Evolutionary conservation across 1,284 basidiomycete genomes (phyloP).

Genomic region (Fomitopsis betulina): DNA sequence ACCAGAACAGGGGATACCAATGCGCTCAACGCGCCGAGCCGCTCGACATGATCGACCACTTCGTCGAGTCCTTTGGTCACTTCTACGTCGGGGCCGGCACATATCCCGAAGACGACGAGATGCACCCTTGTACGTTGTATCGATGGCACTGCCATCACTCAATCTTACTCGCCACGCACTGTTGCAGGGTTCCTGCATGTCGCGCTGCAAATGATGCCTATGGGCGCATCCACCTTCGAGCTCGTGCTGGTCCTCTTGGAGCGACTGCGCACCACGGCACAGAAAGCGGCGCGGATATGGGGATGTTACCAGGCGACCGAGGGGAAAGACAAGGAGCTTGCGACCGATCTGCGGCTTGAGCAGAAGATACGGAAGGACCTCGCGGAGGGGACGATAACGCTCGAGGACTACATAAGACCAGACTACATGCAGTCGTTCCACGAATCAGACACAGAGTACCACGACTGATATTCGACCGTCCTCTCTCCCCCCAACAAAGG

Average conservation of each 20-base stretch:
- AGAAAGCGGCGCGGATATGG: slow-evolving; percentile 23
- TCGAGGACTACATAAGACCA: neutral
- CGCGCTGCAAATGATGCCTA: slow-evolving; percentile 10
- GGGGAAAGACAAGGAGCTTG: neutral
- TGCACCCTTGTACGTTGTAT: slow-evolving; percentile 11
- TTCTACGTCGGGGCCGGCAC: slow-evolving; percentile 25
- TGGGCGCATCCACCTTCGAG: slow-evolving; percentile 6
- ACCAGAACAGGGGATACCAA: slow-evolving; percentile 17
- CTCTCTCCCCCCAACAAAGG: no score
- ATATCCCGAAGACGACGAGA: slow-evolving; percentile 32
- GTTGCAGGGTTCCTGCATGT: slow-evolving; percentile 13
- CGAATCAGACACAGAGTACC: neutral
- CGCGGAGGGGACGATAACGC: slow-evolving; percentile 1
- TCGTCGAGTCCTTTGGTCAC: slow-evolving; percentile 15
- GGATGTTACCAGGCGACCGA: slow-evolving; percentile 13
- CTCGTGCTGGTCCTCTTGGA: slow-evolving; percentile 10
- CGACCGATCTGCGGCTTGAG: slow-evolving; percentile 5
- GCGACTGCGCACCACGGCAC: slow-evolving; percentile 13
- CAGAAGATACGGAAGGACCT: slow-evolving; percentile 1
- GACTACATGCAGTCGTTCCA: neutral
- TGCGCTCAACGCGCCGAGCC: neutral
- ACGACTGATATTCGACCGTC: neutral
- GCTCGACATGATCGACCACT: slow-evolving; percentile 6
- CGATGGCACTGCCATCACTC: neutral
- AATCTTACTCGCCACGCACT: neutral